phyloP scores from a whole-genome alignment of 179 eudicot genomes.

The Beta corolliflora region DNA sequence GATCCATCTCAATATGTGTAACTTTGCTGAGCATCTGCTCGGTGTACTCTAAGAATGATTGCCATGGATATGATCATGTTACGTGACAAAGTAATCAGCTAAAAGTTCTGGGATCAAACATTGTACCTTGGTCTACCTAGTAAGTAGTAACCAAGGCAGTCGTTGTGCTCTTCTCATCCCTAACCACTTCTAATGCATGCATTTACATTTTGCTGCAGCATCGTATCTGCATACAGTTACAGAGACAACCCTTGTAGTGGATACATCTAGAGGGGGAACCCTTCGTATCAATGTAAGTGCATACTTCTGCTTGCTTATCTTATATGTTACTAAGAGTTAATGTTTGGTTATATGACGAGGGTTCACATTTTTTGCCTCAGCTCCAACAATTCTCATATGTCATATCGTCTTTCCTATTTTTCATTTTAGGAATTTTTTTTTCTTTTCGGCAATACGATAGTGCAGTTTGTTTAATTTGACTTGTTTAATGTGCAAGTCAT shows the following conservation, averaged over 20 bases:
- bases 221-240: constrained; percentile 65
- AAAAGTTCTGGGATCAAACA: background rate
- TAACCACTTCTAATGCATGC: background rate
- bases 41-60: background rate
- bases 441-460: background rate
- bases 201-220: constrained; percentile 50
- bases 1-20: background rate
- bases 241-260: constrained; percentile 87
- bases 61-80: background rate
- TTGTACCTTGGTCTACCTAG: background rate
- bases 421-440: background rate
- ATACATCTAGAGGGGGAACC: constrained; percentile 85
- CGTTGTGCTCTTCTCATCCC: background rate
- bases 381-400: background rate
- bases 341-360: no score
- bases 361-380: no score
- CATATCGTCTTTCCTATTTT: background rate
- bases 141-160: background rate
- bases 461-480: background rate
- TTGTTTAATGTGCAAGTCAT: background rate
- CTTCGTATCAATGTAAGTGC: constrained; percentile 69
- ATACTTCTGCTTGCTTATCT: constrained; percentile 15
- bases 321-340: no score
- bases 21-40: background rate
- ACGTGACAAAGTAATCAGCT: background rate